Conservation (phyloP, 306 rosid genomes). For the Amphicarpaea edgeworthii region DNA sequence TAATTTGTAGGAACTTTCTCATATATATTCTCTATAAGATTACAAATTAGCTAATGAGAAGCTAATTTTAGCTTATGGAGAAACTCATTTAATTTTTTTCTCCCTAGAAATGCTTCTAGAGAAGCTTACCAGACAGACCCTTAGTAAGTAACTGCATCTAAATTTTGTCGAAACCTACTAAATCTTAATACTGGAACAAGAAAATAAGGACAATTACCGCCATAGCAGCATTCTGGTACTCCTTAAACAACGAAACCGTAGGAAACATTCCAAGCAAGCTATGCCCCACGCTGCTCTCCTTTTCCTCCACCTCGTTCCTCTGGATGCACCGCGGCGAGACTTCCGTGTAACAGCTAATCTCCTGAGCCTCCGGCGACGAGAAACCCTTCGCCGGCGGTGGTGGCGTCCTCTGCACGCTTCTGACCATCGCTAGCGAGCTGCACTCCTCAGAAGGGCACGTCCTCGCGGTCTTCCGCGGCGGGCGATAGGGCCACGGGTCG, state of each 20-base stretch:
- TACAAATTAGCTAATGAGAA: no score
- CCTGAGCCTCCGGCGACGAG: conserved; percentile 60
- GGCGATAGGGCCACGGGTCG: conserved; percentile 73
- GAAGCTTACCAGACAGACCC: no score
- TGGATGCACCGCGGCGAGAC: conserved; percentile 51
- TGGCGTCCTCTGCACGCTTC: conserved; percentile 60
- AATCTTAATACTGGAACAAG: neutral
- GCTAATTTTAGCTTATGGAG: no score
- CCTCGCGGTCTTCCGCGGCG: conserved; percentile 69
- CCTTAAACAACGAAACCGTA: conserved; percentile 88
- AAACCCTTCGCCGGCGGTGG: conserved; percentile 45
- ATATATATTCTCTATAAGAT: no score
- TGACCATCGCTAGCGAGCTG: conserved; percentile 68
- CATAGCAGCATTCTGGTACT: conserved; percentile 93
- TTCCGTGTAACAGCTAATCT: conserved; percentile 55
- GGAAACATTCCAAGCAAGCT: conserved; percentile 82
- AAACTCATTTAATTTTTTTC: no score
- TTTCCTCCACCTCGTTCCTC: conserved; percentile 52
- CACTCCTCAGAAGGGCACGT: conserved; percentile 53
- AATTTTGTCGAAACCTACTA: neutral
- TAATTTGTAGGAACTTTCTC: no score
- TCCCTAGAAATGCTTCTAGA: no score
- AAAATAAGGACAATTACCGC: conserved; percentile 57
- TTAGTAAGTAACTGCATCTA: no score
- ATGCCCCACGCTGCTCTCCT: conserved; percentile 52